Percentiles rank a stretch among this genome's conserved stretches.
These are phyloP conservation scores for Tetrahymena malaccensis DNA, from an alignment of 73 alveolate genomes.

Conservation along the genomic window DNA sequence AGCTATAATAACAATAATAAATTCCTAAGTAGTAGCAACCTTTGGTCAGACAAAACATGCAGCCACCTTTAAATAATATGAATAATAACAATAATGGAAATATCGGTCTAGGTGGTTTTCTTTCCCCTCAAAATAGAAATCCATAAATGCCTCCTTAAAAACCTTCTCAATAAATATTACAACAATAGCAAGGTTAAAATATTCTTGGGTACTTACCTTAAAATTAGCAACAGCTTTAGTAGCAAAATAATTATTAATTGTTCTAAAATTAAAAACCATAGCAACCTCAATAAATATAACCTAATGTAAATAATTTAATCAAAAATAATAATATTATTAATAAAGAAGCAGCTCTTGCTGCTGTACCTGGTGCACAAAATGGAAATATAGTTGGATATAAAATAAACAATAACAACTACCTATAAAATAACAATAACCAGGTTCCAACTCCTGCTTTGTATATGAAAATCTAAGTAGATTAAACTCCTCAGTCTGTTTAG, in stretches of 20 bases:
- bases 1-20: background rate
- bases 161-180: background rate
- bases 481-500: background rate
- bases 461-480: background rate
- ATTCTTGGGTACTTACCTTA: background rate
- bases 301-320: background rate
- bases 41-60: background rate
- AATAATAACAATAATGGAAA: background rate
- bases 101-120: background rate
- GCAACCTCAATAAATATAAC: background rate
- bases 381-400: background rate
- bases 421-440: background rate
- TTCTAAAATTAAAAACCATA: background rate
- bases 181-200: background rate
- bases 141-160: background rate
- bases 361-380: background rate
- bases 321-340: background rate
- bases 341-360: background rate
- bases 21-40: background rate
- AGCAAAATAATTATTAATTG: background rate
- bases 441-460: background rate
- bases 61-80: background rate
- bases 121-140: background rate
- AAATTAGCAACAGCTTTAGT: background rate
- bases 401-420: background rate